Evolutionary conservation across 2,329 filamentous ascomycete genomes (phyloP), one percentile per base, ranked within the genome.

Genomic region (Venturia nashicola): DNA sequence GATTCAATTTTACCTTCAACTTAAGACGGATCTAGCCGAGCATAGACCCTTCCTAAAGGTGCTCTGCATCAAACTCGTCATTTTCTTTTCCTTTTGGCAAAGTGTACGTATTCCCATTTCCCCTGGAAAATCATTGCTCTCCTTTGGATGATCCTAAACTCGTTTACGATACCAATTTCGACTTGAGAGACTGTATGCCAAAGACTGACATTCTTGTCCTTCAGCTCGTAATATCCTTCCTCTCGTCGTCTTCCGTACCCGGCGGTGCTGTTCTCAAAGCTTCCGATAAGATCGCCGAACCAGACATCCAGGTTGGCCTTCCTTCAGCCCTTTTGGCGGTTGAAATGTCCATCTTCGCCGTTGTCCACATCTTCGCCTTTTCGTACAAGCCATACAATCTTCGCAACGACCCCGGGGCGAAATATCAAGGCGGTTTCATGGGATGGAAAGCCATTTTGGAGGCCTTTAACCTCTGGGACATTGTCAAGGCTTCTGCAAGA

Each of bases 11-110:
- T 96, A 96, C 74, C 74, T 89, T 39, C 90, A 95, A 73, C 79
- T 94, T 57, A 86, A 84, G 67, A 76, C 80, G 0, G 83, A 89
- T 65, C 80, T 96, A 34, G 80, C 81, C 8, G 82, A 86, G 63
- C 84, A 95, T 71, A 80, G 78, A 20, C 88, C 90, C 0, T 88
- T 93, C 68, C 75, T 93, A 67, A 96, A 96, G 75, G 86, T 96
- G 34, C 72, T 91, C 23, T 88, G 90, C 70, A 94, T 96, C 76
- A 96, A 96, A 75, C 81, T 95, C 36, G 90, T 95, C 71, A 91
- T 96, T 70, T 96, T 96, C 79, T 82, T 96, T 68, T 91, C 87
- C 43, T 95, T 95, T 75, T 96, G 91, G 91, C 91, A 96, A 71
- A 79, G 78, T 40, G 79, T 81, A 69, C 68, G 76, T 67, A 23